Percentiles rank a stretch among this genome's conserved stretches.
Evolutionary conservation across 2,329 filamentous ascomycete species (phyloP).

Genomic region (Aspergillus arachidicola): DNA sequence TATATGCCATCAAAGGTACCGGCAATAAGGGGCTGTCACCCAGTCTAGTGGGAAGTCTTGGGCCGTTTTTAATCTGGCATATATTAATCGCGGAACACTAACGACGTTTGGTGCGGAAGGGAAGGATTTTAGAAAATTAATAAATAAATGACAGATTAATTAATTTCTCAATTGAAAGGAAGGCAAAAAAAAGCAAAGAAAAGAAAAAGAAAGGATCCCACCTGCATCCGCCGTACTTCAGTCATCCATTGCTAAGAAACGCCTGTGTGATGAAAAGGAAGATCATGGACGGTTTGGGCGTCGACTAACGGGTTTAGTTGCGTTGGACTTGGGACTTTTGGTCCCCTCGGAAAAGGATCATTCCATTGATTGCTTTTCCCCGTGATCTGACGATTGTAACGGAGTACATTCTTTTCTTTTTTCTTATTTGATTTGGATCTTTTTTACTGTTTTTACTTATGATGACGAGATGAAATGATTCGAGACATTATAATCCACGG

Average conservation of each 20-base stretch:
- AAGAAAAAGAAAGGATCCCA: background rate
- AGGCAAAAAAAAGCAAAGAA: slow-evolving; percentile 1
- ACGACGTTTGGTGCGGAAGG: background rate
- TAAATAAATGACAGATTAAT: background rate
- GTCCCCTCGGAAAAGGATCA: slow-evolving; percentile 1
- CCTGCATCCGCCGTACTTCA: background rate
- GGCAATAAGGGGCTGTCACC: slow-evolving; percentile 5
- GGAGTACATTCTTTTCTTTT: background rate
- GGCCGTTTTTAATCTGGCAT: slow-evolving; percentile 10
- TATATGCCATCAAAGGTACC: background rate
- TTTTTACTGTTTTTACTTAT: too few relatives aligned
- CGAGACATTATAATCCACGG: background rate
- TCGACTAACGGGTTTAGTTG: background rate
- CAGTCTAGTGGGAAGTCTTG: background rate
- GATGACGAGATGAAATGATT: background rate
- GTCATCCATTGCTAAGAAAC: slow-evolving; percentile 3
- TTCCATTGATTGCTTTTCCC: background rate
- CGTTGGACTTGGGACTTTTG: background rate
- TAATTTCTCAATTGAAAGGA: background rate
- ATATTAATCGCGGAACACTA: slow-evolving; percentile 2
- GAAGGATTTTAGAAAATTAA: background rate
- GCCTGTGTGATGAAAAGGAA: slow-evolving; percentile 7
- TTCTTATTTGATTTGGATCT: background rate
- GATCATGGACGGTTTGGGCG: slow-evolving; percentile 11
- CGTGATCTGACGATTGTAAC: background rate